Conservation (phyloP, 768 basidiomycete genomes). For the Leccinum variicolor region DNA sequence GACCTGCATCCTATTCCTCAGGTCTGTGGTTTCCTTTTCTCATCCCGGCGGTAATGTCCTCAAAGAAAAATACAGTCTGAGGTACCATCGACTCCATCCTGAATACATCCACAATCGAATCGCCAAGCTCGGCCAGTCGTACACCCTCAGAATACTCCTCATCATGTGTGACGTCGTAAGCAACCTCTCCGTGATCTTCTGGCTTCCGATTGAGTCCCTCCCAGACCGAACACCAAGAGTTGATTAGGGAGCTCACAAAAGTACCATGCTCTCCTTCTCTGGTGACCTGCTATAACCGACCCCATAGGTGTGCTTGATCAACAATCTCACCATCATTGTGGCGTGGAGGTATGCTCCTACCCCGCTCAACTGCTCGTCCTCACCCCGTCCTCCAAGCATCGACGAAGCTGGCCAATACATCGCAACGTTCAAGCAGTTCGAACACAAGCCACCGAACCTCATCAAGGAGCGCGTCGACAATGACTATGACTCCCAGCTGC, state of each 20-base stretch:
- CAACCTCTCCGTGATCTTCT: constrained; percentile 1
- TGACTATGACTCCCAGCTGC: constrained; percentile 78
- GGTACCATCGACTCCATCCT: constrained; percentile 94
- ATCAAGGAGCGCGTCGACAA: constrained; percentile 95
- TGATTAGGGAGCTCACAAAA: constrained; percentile 92
- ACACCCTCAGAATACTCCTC: constrained; percentile 81
- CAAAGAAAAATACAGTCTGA: constrained; percentile 50
- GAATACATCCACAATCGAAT: constrained; percentile 95
- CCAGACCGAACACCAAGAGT: constrained; percentile 89
- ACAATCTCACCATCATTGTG: constrained; percentile 88
- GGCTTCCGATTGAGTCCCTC: neutral
- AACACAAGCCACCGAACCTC: constrained; percentile 87
- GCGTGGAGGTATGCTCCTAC: constrained; percentile 73
- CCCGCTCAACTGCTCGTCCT: neutral
- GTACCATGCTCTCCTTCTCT: constrained; percentile 30
- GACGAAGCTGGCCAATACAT: constrained; percentile 95
- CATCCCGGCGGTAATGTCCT: neutral
- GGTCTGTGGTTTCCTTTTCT: constrained; percentile 40
- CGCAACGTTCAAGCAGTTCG: constrained; percentile 87
- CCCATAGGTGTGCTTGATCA: constrained; percentile 75
- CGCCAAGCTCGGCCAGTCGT: constrained; percentile 77
- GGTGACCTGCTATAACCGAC: neutral
- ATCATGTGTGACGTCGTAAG: constrained; percentile 90
- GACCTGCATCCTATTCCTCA: constrained; percentile 88
- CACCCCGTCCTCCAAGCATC: constrained; percentile 40